Conservation (phyloP, 108 stramenopile species). For the Skeletonema grethae region DNA sequence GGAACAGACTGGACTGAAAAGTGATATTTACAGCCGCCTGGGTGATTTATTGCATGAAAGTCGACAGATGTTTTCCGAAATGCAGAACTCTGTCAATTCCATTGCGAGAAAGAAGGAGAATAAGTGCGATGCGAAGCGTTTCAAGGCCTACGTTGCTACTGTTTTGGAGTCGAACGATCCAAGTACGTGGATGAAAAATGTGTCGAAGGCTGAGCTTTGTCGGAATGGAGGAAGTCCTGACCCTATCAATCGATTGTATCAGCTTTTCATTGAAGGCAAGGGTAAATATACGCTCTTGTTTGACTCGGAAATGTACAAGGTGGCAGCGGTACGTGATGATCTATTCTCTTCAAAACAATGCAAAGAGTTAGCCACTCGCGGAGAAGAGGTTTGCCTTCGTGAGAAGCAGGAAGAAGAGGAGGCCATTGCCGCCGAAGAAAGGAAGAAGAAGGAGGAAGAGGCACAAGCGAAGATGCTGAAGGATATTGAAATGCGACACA, state of each 20-base stretch:
- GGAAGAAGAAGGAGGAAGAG: constrained; percentile 24
- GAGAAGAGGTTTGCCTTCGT: constrained; percentile 20
- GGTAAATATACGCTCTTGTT: constrained; percentile 33
- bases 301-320: constrained; percentile 38
- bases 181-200: constrained; percentile 30
- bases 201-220: constrained; percentile 14
- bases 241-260: constrained; percentile 45
- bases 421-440: constrained; percentile 20
- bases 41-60: constrained; percentile 15
- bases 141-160: constrained; percentile 43
- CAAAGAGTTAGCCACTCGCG: constrained; percentile 32
- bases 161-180: constrained; percentile 46
- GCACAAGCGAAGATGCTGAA: constrained; percentile 21
- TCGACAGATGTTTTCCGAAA: constrained; percentile 23
- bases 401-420: constrained; percentile 46
- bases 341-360: constrained; percentile 42
- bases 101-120: constrained; percentile 23
- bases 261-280: constrained; percentile 52
- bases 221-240: constrained; percentile 35
- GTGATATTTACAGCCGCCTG: constrained; percentile 22
- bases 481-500: constrained; percentile 32
- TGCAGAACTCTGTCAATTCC: constrained; percentile 15
- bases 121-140: constrained; percentile 30
- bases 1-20: constrained; percentile 10
- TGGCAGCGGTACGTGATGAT: constrained; percentile 38